A percentile compares a stretch with the other conserved stretches of the same genome.
Evolutionary conservation across 2,329 filamentous ascomycete species (phyloP).

Genomic region (Diaporthe citri): DNA sequence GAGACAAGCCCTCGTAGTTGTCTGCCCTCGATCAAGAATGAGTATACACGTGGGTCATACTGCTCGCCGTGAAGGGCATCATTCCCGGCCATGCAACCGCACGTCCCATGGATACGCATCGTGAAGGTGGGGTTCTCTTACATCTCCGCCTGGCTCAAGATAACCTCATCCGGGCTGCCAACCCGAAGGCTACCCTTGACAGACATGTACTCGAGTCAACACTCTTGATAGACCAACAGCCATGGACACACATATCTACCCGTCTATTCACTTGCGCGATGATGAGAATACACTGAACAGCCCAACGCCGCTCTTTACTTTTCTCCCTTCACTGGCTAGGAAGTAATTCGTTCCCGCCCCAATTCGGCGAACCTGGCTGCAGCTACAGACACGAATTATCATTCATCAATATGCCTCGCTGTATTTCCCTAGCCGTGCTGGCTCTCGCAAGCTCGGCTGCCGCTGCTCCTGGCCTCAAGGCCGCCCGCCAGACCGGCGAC

Average conservation of each 20-base stretch:
- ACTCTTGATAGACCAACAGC: neutral
- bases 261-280: neutral
- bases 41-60: neutral
- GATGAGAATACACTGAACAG: neutral
- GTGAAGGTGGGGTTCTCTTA: neutral
- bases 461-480: conserved; percentile 21
- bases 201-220: conserved; percentile 29
- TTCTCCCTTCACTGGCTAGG: neutral
- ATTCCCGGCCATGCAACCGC: conserved; percentile 26
- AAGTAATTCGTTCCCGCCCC: neutral
- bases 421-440: conserved; percentile 20
- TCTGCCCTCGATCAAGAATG: neutral
- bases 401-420: neutral
- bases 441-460: conserved; percentile 22
- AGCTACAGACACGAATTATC: too few species aligned
- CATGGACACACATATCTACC: neutral
- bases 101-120: conserved; percentile 16
- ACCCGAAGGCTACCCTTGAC: neutral
- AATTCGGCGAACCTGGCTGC: neutral
- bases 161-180: conserved; percentile 13
- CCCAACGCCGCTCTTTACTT: neutral
- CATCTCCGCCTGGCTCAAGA: conserved; percentile 21
- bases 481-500: conserved; percentile 26
- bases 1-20: neutral
- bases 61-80: conserved; percentile 20